These are phyloP conservation scores for Pseudocohnilembus persalinus DNA, from an alignment of 169 alveolate genomes.

Conservation along the genomic window DNA sequence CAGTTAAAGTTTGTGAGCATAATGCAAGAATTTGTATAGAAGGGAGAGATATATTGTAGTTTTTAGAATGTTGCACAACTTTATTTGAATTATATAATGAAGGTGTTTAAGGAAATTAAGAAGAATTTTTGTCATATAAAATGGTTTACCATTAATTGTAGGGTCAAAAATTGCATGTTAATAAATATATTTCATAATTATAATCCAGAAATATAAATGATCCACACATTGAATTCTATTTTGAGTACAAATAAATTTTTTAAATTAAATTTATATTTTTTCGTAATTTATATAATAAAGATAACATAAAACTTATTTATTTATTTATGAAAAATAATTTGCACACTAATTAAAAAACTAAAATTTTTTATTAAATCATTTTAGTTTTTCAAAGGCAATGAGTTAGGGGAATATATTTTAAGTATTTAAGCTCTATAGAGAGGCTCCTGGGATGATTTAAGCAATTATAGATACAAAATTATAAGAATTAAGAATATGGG, in stretches of 20 bases:
- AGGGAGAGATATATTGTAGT: slow-evolving; percentile 60
- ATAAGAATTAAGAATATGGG: slow-evolving; percentile 47
- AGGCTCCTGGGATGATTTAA: slow-evolving; percentile 56
- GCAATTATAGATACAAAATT: slow-evolving; percentile 55
- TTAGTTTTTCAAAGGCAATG: neutral
- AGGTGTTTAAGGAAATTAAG: slow-evolving; percentile 54
- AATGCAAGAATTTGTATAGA: slow-evolving; percentile 76
- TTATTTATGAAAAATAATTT: no score
- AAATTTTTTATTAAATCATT: no score
- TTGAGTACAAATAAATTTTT: slow-evolving; percentile 21
- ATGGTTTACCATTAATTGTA: slow-evolving; percentile 44
- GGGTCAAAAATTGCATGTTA: neutral
- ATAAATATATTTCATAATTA: neutral
- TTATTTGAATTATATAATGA: slow-evolving; percentile 44
- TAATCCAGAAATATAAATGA: slow-evolving; percentile 7
- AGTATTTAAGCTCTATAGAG: slow-evolving; percentile 54
- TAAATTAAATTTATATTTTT: neutral
- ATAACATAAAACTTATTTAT: no score
- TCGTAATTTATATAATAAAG: neutral
- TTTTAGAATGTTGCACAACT: slow-evolving; percentile 58
- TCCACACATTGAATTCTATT: slow-evolving; percentile 3
- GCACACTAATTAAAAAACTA: no score
- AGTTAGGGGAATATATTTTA: slow-evolving; percentile 37
- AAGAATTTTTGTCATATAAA: slow-evolving; percentile 58
- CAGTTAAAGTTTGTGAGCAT: slow-evolving; percentile 63